Evolutionary conservation across 2,329 filamentous ascomycete genomes (phyloP), one percentile per base, ranked within the genome.

Genomic region (Phoma sp.): DNA sequence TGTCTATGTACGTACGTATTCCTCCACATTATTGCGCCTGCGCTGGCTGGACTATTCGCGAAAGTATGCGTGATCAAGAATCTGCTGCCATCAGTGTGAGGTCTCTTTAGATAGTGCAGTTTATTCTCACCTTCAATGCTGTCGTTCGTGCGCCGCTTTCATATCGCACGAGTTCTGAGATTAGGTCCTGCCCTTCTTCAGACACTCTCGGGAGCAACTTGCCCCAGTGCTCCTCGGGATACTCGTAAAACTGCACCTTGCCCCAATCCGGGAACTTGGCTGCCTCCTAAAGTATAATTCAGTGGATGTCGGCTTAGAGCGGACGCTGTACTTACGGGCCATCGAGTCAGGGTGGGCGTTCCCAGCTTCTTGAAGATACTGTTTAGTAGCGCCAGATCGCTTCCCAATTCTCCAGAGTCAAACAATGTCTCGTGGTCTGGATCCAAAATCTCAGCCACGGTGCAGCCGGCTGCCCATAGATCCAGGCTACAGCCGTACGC

Each of bases 331-430:
- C 82, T 63, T 74, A 86, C 91, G 2, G 95, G 95, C 95, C 95
- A 99, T 0, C 80, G 86, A 47, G 87, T 79, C n/a, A 81, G 75
- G 39, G 89, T 89, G 0, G 95, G 95, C 1, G 93, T 97, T 1
- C 96, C 96, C 6, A 99, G 75, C 0, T 89, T 96, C 75, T 90
- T 88, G 77, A 99, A 98, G 32, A 98, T 93, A 68, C 91, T 96
- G 47, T 93, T 82, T 52, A 99, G 93, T 45, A 99, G 80, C 0
- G 91, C 90, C 35, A 99, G 80, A 75, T 99, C 95, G 69, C 90
- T 98, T 0, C 96, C 95, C 45, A 98, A 83, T 64, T 96, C 91
- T 1, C 91, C 89, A 3, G 91, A 90, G 70, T 95, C 89, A 64
- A 99, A 98, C 0, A 98, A 79, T 0, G 89, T 82, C 56, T 77